Base-by-base conservation (phyloP, 2,329 filamentous ascomycete species). In the Penicillium frequentans region DNA sequence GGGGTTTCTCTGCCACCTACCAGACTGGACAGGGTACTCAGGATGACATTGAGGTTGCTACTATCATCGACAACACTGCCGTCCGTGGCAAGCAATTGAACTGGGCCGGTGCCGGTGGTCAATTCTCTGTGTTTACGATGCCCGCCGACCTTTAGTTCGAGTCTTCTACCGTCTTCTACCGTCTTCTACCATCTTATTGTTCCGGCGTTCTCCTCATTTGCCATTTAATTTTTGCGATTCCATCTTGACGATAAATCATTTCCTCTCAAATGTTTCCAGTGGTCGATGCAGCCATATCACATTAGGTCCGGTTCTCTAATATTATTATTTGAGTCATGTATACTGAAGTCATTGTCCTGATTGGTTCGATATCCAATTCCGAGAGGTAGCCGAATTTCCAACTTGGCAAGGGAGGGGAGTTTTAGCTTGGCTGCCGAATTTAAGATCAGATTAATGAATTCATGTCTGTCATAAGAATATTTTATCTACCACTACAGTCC, bases 31-130 rank as follows among this genome's bases (percentile, higher is more conserved):
- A 87, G 66, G 90, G 90, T 43, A 87, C 82, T 1, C 85, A 85
- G n/a, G 90, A 95, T 49, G 91, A 96, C 65, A 83, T 96, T 29
- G 83, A 88, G 64, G 81, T 84, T 24, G 91, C 93, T 0, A 95
- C 89, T 0, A 68, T 88, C 49, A 90, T 97, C 55, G 90, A 96
- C 68, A 96, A 96, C 78, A 90, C 87, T 13, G 92, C 91, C 43
- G 84, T 95, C 27, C 83, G 86, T 29, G 90, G 85, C 43, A 87
- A 89, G 76, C 86, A 87, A 73, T 81, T 97, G 44, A 82, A 86
- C 33, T 91, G 83, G 75, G 90, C 90, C n/a, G 90, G 90, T 44
- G 89, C 89, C n/a, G 93, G 93, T 63, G 92, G 92, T 5, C 93
- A 97, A 70, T 97, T 76, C 65, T 78, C 75, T 11, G 70, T 78